Evolutionary conservation across 2,329 filamentous ascomycete species (phyloP).

Genomic region (Fusarium duplospermum): DNA sequence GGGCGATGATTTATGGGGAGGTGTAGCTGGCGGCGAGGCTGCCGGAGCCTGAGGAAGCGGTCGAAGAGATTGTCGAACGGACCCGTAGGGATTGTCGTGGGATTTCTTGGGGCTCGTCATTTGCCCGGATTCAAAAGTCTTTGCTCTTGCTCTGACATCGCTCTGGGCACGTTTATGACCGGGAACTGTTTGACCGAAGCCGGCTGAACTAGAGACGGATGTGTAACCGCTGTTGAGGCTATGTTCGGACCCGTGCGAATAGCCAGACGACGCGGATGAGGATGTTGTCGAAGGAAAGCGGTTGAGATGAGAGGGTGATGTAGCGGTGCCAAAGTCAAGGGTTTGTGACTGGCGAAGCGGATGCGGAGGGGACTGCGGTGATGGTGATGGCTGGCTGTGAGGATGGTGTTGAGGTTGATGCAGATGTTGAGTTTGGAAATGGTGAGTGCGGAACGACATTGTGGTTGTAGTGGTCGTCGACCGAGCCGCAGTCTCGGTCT

Average conservation of each 20-base stretch:
- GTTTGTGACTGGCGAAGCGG: constrained; percentile 66
- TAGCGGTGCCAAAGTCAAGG: constrained; percentile 57
- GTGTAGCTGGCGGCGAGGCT: constrained; percentile 53
- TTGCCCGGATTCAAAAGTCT: constrained; percentile 58
- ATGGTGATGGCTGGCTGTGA: constrained; percentile 19
- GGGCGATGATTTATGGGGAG: constrained; percentile 47
- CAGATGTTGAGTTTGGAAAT: constrained; percentile 45
- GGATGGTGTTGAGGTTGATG: constrained; percentile 34
- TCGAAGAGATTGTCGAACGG: constrained; percentile 80
- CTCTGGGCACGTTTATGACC: constrained; percentile 81
- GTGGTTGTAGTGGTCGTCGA: constrained; percentile 40
- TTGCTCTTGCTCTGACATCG: constrained; percentile 70
- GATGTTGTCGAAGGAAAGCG: constrained; percentile 78
- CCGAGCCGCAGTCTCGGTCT: constrained; percentile 34
- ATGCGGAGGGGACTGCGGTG: constrained; percentile 28
- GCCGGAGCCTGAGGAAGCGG: constrained; percentile 77
- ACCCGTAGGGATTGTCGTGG: constrained; percentile 76
- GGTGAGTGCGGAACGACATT: constrained; percentile 70
- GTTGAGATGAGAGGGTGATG: constrained; percentile 53
- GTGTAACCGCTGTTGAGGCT: constrained; percentile 74
- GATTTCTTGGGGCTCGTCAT: constrained; percentile 56
- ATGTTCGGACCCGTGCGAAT: constrained; percentile 70
- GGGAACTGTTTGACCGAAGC: constrained; percentile 56
- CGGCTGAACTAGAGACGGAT: constrained; percentile 68
- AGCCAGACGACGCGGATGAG: constrained; percentile 77